Conservation (phyloP, 768 basidiomycete species). For the Boletus subcaerulescens region DNA sequence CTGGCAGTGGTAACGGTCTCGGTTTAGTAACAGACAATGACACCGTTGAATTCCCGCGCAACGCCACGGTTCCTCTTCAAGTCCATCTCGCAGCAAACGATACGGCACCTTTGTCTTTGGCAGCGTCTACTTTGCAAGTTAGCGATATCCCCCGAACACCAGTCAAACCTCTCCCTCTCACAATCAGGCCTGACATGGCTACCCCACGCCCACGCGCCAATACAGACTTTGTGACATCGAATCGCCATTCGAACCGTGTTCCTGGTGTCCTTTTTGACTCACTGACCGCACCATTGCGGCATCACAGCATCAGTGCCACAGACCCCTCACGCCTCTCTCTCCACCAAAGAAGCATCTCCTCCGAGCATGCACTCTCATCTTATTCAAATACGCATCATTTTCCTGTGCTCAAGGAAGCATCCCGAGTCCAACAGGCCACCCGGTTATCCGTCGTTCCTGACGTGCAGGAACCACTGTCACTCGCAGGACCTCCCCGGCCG, state of each 20-base stretch:
- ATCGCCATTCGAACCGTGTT: conserved; percentile 8
- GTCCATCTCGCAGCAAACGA: neutral
- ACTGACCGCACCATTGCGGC: conserved; percentile 12
- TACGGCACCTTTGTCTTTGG: neutral
- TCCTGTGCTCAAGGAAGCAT: neutral
- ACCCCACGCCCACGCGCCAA: conserved; percentile 23
- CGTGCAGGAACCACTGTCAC: neutral
- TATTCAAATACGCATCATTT: neutral
- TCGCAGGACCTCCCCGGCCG: neutral
- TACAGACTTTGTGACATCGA: conserved; percentile 18
- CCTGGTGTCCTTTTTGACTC: conserved; percentile 8
- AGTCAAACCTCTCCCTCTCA: conserved; percentile 5
- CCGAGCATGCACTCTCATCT: neutral
- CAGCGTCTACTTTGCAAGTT: neutral
- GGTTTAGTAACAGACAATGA: conserved; percentile 35
- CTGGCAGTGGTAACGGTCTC: conserved; percentile 47
- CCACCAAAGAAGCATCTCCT: neutral
- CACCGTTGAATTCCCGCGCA: neutral
- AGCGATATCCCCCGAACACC: neutral
- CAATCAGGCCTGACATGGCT: neutral
- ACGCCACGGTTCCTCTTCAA: neutral
- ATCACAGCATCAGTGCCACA: conserved; percentile 17
- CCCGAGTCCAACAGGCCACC: conserved; percentile 4
- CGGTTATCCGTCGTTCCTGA: conserved; percentile 4
- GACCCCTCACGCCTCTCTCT: neutral